A percentile compares a stretch with the other conserved stretches of the same genome.
Evolutionary conservation across 2,329 filamentous ascomycete species (phyloP).

Genomic region (Exserohilum turcica): DNA sequence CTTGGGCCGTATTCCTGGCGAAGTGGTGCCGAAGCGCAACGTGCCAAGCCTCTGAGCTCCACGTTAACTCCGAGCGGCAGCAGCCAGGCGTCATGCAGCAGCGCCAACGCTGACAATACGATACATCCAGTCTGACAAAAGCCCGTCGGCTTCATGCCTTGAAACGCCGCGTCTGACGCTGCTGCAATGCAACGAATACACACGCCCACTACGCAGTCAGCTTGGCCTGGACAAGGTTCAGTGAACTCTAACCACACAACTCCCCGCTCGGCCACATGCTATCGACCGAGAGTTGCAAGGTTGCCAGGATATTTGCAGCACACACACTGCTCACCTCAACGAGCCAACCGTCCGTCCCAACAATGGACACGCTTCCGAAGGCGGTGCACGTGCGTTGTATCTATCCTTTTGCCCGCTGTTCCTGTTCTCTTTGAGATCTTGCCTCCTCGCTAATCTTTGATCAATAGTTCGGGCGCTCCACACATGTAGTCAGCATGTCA

Average conservation of each 20-base stretch:
- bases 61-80: not conserved
- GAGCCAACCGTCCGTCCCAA: not conserved
- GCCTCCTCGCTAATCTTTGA: slow-evolving; percentile 22
- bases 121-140: not conserved
- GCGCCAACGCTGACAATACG: not conserved
- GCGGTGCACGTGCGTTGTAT: slow-evolving; percentile 1
- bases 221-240: too few relatives aligned
- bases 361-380: not conserved
- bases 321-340: not conserved
- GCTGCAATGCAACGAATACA: too few relatives aligned
- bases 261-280: too few relatives aligned
- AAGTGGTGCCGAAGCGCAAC: slow-evolving; percentile 4
- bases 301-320: not conserved
- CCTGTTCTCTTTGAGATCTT: slow-evolving; percentile 10
- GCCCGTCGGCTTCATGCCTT: not conserved
- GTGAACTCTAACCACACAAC: too few relatives aligned
- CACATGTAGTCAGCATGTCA: slow-evolving; percentile 11
- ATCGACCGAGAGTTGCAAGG: too few relatives aligned
- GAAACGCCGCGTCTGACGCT: too few relatives aligned
- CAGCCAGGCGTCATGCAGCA: not conserved
- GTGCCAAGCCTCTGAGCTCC: not conserved
- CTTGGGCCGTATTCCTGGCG: not conserved
- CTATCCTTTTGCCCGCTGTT: not conserved
- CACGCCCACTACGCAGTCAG: too few relatives aligned
- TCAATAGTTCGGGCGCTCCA: slow-evolving; percentile 5